These are phyloP conservation scores for Cercophora newfieldiana DNA, from an alignment of 495 filamentous ascomycete species.

Conservation along the genomic window DNA sequence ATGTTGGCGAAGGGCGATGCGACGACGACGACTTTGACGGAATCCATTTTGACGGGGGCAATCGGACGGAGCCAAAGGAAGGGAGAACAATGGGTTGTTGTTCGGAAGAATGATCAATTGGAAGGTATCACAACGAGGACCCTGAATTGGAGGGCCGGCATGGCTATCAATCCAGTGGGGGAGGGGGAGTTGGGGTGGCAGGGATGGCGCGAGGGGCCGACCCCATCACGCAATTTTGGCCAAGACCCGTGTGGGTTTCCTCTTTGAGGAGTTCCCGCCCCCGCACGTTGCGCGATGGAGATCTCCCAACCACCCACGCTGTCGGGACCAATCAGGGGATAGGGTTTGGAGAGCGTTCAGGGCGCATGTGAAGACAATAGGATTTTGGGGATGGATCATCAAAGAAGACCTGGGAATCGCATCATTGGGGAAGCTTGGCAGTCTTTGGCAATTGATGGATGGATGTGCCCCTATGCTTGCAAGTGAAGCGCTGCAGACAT, in stretches of 20 bases:
- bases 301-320: background rate
- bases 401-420: too few species aligned
- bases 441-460: too few species aligned
- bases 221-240: conserved; percentile 11
- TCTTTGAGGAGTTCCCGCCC: background rate
- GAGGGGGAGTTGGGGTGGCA: background rate
- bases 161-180: background rate
- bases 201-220: conserved; percentile 12
- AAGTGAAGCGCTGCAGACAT: too few species aligned
- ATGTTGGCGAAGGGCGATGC: conserved; percentile 32
- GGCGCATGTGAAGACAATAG: background rate
- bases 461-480: too few species aligned
- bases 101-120: background rate
- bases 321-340: background rate
- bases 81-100: background rate
- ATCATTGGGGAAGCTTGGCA: too few species aligned
- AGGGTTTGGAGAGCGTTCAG: too few species aligned
- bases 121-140: background rate
- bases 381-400: background rate
- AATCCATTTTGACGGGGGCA: conserved; percentile 16
- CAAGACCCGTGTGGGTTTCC: background rate
- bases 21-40: conserved; percentile 23
- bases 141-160: background rate
- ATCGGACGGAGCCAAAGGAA: background rate
- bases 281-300: background rate